Evolutionary conservation across 139 green algal species (phyloP).

Genomic region (Coelastrella sp.): DNA sequence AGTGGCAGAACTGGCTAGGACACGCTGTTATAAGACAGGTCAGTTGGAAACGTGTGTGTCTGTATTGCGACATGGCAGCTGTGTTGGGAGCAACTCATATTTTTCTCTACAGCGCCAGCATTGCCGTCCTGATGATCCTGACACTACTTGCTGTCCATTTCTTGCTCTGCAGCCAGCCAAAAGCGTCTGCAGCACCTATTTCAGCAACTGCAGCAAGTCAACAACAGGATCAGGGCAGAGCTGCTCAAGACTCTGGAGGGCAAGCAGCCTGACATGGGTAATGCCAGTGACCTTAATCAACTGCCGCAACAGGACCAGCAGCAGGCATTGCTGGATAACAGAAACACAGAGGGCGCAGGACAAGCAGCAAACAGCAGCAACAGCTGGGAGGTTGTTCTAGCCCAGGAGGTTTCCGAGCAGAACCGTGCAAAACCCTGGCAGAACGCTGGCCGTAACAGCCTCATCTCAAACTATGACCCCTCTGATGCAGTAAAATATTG

Average conservation of each 20-base stretch:
- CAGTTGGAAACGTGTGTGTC: not conserved
- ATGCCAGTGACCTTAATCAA: not conserved
- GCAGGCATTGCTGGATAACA: not conserved
- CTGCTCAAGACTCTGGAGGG: not conserved
- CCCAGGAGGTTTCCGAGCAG: too few relatives aligned
- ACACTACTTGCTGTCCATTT: too few relatives aligned
- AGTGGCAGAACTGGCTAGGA: not conserved
- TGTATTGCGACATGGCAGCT: too few relatives aligned
- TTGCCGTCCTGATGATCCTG: too few relatives aligned
- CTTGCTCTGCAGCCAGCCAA: not conserved
- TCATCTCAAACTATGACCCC: slow-evolving; percentile 4
- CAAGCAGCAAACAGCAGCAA: not conserved
- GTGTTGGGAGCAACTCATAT: too few relatives aligned
- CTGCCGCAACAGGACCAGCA: not conserved
- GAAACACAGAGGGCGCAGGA: not conserved
- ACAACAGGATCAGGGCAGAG: slow-evolving; percentile 9
- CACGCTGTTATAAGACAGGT: slow-evolving; percentile 15
- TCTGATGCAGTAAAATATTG: not conserved
- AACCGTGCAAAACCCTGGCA: not conserved
- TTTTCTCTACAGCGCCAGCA: too few relatives aligned
- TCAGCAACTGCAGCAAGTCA: slow-evolving; percentile 18
- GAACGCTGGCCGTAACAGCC: not conserved
- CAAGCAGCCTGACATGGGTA: slow-evolving; percentile 3
- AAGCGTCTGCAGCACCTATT: not conserved
- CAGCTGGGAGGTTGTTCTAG: not conserved